Evolutionary conservation across 192 early-diverging fungal genomes (phyloP).

Genomic region (Phlyctochytrium bullatum): DNA sequence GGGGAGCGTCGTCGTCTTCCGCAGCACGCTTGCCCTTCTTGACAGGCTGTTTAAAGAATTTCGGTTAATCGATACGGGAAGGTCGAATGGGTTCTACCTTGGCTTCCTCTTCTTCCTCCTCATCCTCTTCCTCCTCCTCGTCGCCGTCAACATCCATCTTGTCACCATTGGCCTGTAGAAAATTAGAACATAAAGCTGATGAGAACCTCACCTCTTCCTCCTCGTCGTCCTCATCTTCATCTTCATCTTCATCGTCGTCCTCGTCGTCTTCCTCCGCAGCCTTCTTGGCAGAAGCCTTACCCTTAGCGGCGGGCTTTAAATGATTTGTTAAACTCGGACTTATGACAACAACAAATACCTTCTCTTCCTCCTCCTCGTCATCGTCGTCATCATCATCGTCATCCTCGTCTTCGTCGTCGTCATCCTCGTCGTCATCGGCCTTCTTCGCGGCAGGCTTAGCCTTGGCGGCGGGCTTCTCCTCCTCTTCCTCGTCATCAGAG

Average conservation of each 20-base stretch:
- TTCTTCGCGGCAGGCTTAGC: neutral
- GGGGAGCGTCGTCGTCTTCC: constrained; percentile 1
- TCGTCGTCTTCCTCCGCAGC: neutral
- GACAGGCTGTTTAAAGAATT: constrained; percentile 9
- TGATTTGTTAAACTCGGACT: too few relatives aligned
- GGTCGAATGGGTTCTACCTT: neutral
- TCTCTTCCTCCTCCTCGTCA: constrained; percentile 7
- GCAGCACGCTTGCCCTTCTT: constrained; percentile 33
- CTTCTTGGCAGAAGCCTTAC: constrained; percentile 8
- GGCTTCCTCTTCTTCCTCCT: neutral
- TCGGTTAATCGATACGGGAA: constrained; percentile 6
- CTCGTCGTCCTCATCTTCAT: constrained; percentile 8
- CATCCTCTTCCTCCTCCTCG: constrained; percentile 7
- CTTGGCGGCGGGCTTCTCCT: constrained; percentile 2
- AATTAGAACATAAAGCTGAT: neutral
- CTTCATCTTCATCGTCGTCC: constrained; percentile 3
- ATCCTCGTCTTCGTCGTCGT: constrained; percentile 1
- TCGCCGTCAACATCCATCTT: neutral
- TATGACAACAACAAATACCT: too few relatives aligned
- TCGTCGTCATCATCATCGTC: constrained; percentile 3
- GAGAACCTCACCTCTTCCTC: constrained; percentile 1
- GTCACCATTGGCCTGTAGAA: neutral
- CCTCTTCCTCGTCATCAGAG: constrained; percentile 3
- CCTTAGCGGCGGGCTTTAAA: too few relatives aligned
- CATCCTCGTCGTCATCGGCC: neutral